Percentiles rank a stretch among this genome's conserved stretches.
Conservation (phyloP, 129 eudicot genomes). For the Lonicera japonica region DNA sequence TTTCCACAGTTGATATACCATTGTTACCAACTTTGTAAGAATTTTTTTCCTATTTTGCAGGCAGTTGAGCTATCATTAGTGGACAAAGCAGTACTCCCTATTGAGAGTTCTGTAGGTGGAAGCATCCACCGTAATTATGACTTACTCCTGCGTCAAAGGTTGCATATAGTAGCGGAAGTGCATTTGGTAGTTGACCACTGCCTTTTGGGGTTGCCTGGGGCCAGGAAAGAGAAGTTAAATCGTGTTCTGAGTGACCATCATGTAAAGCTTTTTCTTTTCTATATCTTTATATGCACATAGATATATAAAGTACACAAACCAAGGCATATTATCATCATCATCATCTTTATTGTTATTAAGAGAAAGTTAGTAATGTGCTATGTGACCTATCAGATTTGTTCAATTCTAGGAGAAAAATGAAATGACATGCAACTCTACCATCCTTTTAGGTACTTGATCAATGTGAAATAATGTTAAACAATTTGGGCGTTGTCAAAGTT, state of each 20-base stretch:
- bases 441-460: slow-evolving; percentile 67
- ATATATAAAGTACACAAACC: not conserved
- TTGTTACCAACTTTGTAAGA: not conserved
- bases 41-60: slow-evolving; percentile 27
- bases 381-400: not conserved
- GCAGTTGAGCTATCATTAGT: slow-evolving; percentile 94
- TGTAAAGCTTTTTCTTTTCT: slow-evolving; percentile 34
- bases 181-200: slow-evolving; percentile 83
- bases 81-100: slow-evolving; percentile 93
- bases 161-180: slow-evolving; percentile 95
- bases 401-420: not conserved
- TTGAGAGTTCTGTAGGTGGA: slow-evolving; percentile 92
- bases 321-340: no score
- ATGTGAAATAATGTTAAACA: slow-evolving; percentile 54
- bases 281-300: not conserved
- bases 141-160: slow-evolving; percentile 81
- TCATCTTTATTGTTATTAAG: not conserved
- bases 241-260: slow-evolving; percentile 91
- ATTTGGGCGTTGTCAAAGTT: slow-evolving; percentile 54
- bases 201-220: slow-evolving; percentile 89
- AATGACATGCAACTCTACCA: not conserved
- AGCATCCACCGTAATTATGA: slow-evolving; percentile 91
- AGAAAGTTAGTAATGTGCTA: not conserved
- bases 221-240: slow-evolving; percentile 78
- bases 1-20: slow-evolving; percentile 2